Conservation (phyloP, 352 stramenopile species). For the Pythium myriotylum region DNA sequence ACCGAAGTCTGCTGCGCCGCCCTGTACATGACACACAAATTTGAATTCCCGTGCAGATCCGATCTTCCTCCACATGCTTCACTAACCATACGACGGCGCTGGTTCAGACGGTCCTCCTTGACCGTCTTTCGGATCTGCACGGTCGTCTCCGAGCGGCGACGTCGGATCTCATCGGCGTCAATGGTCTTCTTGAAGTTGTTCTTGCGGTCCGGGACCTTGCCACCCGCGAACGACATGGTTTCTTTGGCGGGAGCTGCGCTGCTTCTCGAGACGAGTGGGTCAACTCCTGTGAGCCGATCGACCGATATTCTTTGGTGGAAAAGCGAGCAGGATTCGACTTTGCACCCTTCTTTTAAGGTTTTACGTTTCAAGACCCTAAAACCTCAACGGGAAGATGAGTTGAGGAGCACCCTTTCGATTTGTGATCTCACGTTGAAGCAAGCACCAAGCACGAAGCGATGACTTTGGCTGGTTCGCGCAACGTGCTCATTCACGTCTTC, state of each 20-base stretch:
- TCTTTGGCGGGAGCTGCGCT: constrained; percentile 8
- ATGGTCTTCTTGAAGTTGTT: constrained; percentile 83
- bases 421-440: constrained; percentile 17
- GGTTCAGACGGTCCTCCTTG: constrained; percentile 82
- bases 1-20: constrained; percentile 25
- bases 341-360: constrained; percentile 26
- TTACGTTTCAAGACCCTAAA: constrained; percentile 12
- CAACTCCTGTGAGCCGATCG: constrained; percentile 18
- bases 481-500: constrained; percentile 90
- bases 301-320: constrained; percentile 37
- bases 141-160: constrained; percentile 74
- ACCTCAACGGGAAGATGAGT: constrained; percentile 29
- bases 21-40: constrained; percentile 24
- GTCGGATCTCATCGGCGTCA: constrained; percentile 73
- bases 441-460: neutral
- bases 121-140: constrained; percentile 87
- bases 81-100: constrained; percentile 72
- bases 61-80: neutral
- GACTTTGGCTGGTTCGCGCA: constrained; percentile 19
- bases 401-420: constrained; percentile 4
- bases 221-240: constrained; percentile 70
- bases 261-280: constrained; percentile 31
- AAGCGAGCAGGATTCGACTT: constrained; percentile 23
- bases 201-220: constrained; percentile 75
- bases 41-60: neutral